Evolutionary conservation across 2,329 filamentous ascomycete species (phyloP), one percentile per base, ranked within the genome.

Genomic region (Torrubiella hemipterigena): DNA sequence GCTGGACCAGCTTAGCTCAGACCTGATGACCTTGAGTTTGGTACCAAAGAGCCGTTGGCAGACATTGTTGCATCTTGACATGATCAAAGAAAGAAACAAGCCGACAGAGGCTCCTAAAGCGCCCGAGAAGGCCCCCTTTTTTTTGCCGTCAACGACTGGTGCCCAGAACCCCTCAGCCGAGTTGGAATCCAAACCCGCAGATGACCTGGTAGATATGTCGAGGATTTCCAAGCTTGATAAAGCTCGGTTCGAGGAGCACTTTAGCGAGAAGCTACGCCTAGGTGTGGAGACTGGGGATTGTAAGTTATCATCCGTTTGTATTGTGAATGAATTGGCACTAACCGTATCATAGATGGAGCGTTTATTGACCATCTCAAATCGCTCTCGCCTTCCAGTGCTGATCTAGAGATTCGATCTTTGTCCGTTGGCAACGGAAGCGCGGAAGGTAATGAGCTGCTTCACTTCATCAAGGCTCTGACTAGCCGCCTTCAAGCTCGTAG

Each of bases 111-210:
- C 87, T 0, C 87, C 87, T 12, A 95, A 95, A 58, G 72, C 77
- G 6, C 91, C 91, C 0, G 84, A 95, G 51, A 93, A 93, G 49
- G 89, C 89, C 0, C 93, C 91, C 0, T 96, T 96, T 65, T 96
- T 96, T 65, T 66, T 96, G 4, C 84, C 86, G 0, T 79, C 79
- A 0, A 61, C 79, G 5, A 65, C 67, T 6, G 56, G 51, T 4
- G 56, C 55, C 2, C 54, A 55, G 18, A 46, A 57, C 2, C 62
- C 70, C 34, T 47, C 39, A 3, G 48, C 56, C 24, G 42, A 45
- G 9, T n/a, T n/a, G n/a, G 42, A 48, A 12, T 20, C 47, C 4
- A 50, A 54, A 22, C 46, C 47, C 9, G 52, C 50, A 2, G 56
- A 59, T 11, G 54, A 61, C 2, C 68, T 73, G 38, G 50, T 46